A percentile compares a stretch with the other conserved stretches of the same genome.
Evolutionary conservation across 331 rosid species (phyloP).

Genomic region (Quercus lobata): DNA sequence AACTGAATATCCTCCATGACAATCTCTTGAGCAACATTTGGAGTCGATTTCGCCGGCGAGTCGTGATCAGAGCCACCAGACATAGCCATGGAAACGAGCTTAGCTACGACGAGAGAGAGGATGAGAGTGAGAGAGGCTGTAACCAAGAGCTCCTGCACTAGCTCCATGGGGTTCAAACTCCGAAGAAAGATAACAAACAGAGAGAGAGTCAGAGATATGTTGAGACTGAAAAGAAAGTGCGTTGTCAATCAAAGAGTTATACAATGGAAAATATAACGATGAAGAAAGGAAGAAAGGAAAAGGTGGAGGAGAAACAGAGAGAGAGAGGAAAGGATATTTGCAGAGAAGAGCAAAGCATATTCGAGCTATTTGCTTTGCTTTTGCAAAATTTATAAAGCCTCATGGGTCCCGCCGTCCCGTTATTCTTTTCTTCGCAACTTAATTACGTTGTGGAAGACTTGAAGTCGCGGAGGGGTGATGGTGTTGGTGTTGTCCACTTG

Average conservation of each 20-base stretch:
- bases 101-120: constrained; percentile 51
- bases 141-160: constrained; percentile 41
- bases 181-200: background rate
- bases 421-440: background rate
- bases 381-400: background rate
- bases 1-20: constrained; percentile 6
- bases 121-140: constrained; percentile 51
- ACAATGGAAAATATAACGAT: background rate
- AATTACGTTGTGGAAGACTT: background rate
- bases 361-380: constrained; percentile 28
- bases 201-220: background rate
- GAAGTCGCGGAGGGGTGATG: background rate
- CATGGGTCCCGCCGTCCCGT: background rate
- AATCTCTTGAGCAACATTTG: constrained; percentile 1
- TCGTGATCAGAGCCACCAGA: constrained; percentile 15
- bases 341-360: constrained; percentile 33
- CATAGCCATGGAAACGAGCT: constrained; percentile 51
- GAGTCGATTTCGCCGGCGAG: background rate
- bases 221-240: background rate
- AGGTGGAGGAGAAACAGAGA: constrained; percentile 1
- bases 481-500: background rate
- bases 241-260: background rate
- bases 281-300: background rate
- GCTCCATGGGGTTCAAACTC: constrained; percentile 37
- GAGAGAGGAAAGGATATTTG: constrained; percentile 26